Evolutionary conservation across 2,329 filamentous ascomycete genomes (phyloP).

Genomic region (Colletotrichum truncatum): DNA sequence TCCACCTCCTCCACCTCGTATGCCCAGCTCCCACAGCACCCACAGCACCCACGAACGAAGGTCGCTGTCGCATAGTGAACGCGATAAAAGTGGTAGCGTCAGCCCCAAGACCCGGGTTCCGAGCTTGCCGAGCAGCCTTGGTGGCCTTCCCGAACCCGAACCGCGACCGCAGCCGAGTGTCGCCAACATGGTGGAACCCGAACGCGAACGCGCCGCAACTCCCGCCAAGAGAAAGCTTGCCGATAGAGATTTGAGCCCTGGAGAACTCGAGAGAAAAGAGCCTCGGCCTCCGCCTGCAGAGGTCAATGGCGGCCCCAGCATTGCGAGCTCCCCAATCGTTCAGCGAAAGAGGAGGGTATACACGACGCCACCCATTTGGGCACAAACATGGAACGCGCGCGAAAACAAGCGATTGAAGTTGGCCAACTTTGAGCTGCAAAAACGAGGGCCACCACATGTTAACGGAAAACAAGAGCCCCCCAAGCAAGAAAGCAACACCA

Average conservation of each 20-base stretch:
- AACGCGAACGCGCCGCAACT: constrained; percentile 45
- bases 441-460: constrained; percentile 42
- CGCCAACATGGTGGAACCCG: constrained; percentile 38
- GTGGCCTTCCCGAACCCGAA: constrained; percentile 34
- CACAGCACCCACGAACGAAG: constrained; percentile 59
- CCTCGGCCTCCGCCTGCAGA: constrained; percentile 59
- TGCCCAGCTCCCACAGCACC: constrained; percentile 49
- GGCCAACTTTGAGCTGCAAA: constrained; percentile 57
- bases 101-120: constrained; percentile 79
- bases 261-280: constrained; percentile 60
- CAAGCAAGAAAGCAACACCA: constrained; percentile 42
- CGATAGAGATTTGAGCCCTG: constrained; percentile 56
- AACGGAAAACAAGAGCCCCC: constrained; percentile 51
- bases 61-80: constrained; percentile 66
- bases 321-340: constrained; percentile 35
- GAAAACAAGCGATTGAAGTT: constrained; percentile 48
- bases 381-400: constrained; percentile 48
- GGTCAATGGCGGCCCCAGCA: constrained; percentile 50
- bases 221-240: constrained; percentile 59
- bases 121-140: constrained; percentile 57
- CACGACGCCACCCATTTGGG: constrained; percentile 57
- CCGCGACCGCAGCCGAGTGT: constrained; percentile 26
- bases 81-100: constrained; percentile 77
- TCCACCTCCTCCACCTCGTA: constrained; percentile 46
- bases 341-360: constrained; percentile 51